Percentiles rank a stretch among this genome's conserved stretches.
phyloP scores from a whole-genome alignment of 1,139 yeast genomes.

The Blastobotrys petasosporus region DNA sequence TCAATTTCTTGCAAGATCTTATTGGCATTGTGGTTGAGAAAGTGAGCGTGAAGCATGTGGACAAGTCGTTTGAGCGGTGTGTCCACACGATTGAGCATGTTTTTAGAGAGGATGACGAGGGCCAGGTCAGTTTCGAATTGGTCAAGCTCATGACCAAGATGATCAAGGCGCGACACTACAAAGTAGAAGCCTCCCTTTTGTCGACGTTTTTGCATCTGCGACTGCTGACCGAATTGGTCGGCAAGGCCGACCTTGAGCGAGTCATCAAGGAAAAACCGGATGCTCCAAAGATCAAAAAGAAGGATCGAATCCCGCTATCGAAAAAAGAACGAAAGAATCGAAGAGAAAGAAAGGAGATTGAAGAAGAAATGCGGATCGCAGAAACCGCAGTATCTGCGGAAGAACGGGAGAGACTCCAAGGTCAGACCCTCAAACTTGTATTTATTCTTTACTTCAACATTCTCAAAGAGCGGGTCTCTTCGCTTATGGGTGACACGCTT shows the following conservation, averaged over 20 bases:
- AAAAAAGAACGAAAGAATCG: conserved; percentile 83
- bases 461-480: conserved; percentile 54
- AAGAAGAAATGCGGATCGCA: conserved; percentile 81
- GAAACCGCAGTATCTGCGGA: conserved; percentile 82
- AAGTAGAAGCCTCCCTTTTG: conserved; percentile 78
- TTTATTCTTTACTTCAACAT: conserved; percentile 73
- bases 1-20: conserved; percentile 73
- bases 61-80: conserved; percentile 50
- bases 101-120: conserved; percentile 65
- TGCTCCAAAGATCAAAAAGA: conserved; percentile 58
- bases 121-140: conserved; percentile 73
- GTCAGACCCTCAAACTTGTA: conserved; percentile 70
- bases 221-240: conserved; percentile 62
- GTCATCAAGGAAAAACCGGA: conserved; percentile 42
- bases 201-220: conserved; percentile 68
- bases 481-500: conserved; percentile 78
- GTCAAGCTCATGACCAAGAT: conserved; percentile 63
- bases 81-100: conserved; percentile 59
- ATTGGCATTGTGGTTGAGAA: conserved; percentile 56
- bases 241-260: conserved; percentile 54
- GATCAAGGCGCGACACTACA: conserved; percentile 64
- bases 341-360: conserved; percentile 80
- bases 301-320: conserved; percentile 81
- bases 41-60: conserved; percentile 29
- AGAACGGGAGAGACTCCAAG: conserved; percentile 79